Evolutionary conservation across 2,329 filamentous ascomycete species (phyloP), one percentile per base, ranked within the genome.

Genomic region (Blastomyces emzantsi): DNA sequence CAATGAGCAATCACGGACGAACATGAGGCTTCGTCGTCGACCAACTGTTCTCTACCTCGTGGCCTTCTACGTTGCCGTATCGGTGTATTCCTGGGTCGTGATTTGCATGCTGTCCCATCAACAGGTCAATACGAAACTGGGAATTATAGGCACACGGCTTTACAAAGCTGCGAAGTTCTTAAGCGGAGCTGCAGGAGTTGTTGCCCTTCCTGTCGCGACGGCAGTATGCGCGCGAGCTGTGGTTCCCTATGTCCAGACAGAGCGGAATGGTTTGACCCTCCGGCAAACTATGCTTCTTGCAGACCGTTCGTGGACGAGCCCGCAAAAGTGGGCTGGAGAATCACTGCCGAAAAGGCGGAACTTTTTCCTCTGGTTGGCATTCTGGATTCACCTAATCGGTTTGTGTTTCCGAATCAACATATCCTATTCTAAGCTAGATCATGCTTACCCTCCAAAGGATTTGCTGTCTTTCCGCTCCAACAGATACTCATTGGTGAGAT

Each of bases 211-310:
- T 11, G 36, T 57, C 19, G 55, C 55, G 1, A 57, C 55, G n/a
- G 55, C 55, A 43, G n/a, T 57, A 43, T 57, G 55, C 30, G 55
- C 55, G 19, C 8, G 55, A 22, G 55, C 55, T 11, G 55, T 57
- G 8, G 36, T 57, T 43, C 33, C 55, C 4, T 57, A 57, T 41
- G 36, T 15, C 36, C 55, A 57, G 9, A 15, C 19, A 41, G 28
- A 25, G 36, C 55, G 55, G n/a, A 41, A 25, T 13, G 55, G 55
- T n/a, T 19, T 57, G 17, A 57, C 55, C 0, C 8, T 57, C 36
- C 55, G 55, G 33, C 55, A 57, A 41, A 57, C 55, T 5, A 57
- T 41, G 19, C n/a, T 57, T 33, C 33, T 57, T 41, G 55, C 55
- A 41, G 55, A 57, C 55, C 55, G 55, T 41, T 25, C 55, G 5